These are phyloP conservation scores for Penicillium sp. DNA, from an alignment of 2,329 filamentous ascomycete genomes.

Conservation along the genomic window DNA sequence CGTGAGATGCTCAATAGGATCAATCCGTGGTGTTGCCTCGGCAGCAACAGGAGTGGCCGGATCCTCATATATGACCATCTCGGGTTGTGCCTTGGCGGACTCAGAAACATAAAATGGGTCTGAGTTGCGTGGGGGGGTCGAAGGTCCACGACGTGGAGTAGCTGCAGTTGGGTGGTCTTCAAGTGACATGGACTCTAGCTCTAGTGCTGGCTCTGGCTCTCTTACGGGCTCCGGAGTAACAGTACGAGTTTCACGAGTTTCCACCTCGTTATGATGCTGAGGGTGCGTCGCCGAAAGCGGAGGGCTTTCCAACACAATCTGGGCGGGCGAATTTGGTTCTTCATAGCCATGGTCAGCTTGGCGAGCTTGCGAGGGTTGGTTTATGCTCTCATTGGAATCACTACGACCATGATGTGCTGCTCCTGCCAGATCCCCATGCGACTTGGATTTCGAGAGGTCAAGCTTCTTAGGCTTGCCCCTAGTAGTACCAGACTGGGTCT, in stretches of 20 bases:
- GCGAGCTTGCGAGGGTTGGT: constrained; percentile 8
- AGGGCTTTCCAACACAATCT: constrained; percentile 22
- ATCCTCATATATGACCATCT: constrained; percentile 29
- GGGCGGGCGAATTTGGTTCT: constrained; percentile 46
- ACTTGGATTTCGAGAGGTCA: constrained; percentile 31
- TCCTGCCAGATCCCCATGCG: constrained; percentile 28
- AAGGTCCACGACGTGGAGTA: constrained; percentile 2
- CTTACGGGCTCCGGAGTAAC: constrained; percentile 11
- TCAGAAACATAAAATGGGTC: constrained; percentile 7
- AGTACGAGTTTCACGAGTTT: constrained; percentile 1
- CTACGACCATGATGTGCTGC: constrained; percentile 30
- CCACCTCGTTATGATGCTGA: constrained; percentile 1
- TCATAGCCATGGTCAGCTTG: constrained; percentile 46
- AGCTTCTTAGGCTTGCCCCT: constrained; percentile 35
- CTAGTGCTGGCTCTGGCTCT: constrained; percentile 7
- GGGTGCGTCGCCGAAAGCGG: constrained; percentile 17
- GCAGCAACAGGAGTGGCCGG: constrained; percentile 19
- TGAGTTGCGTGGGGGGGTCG: constrained; percentile 8
- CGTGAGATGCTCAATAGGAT: constrained; percentile 7
- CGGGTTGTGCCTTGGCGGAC: constrained; percentile 13
- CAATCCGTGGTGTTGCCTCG: constrained; percentile 3
- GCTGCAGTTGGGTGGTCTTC: constrained; percentile 6
- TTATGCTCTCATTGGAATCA: constrained; percentile 23
- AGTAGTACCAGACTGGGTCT: constrained; percentile 29
- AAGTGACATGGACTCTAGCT: constrained; percentile 1